Base-by-base conservation (phyloP, 2,329 filamentous ascomycete genomes). In the Cladosporium sp. region DNA sequence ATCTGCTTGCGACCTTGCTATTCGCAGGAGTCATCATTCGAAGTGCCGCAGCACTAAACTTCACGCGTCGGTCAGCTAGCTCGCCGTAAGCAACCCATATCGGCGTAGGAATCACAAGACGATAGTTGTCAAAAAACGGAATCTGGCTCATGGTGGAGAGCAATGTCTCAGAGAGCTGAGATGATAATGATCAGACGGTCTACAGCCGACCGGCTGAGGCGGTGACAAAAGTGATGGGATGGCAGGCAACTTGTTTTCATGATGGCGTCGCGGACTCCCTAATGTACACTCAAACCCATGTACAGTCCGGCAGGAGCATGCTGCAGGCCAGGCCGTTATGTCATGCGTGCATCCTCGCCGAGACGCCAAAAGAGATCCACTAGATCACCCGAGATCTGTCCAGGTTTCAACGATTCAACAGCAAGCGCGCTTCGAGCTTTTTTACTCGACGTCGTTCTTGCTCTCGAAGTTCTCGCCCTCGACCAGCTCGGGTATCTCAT, bases 381-480 rank as follows among this genome's bases (percentile, higher is more conserved):
- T 50, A 50, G 48, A 43, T 38, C 48, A 43, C 38, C 48, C 48
- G 38, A 38, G 48, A 50, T 43, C 48, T 50, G 48, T 43, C 48
- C 48, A 42, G 40, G 35, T 43, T 43, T 42, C 46, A 33, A 43
- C 40, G 35, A 28, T 28, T 28, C 22, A 28, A 28, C 22, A 28
- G 22, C 22, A 28, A 28, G 22, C 22, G 22, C 22, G 22, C 22
- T 28, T 28, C 22, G 22, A 28, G 22, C 22, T 28, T 28, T 28
- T 48, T 57, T 93, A 95, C 80, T 95, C 90, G 73, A 93, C 89
- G 78, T 96, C 75, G 51, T 66, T 68, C 72, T 77, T 96, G 77
- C 84, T 87, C 82, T 98, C 93, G 70, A 98, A 98, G 83, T 89
- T 95, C 82, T 95, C 89, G 68, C 93, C 93, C 70, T 90, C 89